Percentiles rank a stretch among this genome's conserved stretches.
Conservation (phyloP, 129 eudicot genomes). For the Deinandra increscens region DNA sequence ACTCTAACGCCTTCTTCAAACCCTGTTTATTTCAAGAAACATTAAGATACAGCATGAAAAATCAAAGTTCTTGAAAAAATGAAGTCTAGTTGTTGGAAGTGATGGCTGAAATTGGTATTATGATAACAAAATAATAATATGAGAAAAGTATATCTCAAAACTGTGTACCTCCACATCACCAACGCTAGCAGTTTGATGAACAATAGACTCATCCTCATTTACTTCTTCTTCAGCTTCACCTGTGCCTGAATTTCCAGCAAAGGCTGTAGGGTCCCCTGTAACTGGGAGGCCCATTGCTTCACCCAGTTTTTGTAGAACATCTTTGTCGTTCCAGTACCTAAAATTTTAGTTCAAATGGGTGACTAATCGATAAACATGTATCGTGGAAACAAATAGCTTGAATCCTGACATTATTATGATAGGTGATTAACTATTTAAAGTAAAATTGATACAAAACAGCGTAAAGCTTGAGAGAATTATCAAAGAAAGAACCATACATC, state of each 20-base stretch:
- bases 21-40: conserved; percentile 50
- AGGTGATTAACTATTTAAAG: no score
- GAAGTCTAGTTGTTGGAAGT: background rate
- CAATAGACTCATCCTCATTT: conserved; percentile 81
- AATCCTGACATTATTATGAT: no score
- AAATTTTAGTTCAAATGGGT: background rate
- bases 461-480: no score
- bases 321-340: conserved; percentile 85
- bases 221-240: conserved; percentile 69
- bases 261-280: conserved; percentile 55
- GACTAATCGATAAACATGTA: background rate
- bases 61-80: background rate
- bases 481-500: no score
- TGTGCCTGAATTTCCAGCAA: conserved; percentile 53
- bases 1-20: conserved; percentile 66
- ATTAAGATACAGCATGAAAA: background rate
- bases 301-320: conserved; percentile 71
- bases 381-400: no score
- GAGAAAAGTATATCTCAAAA: conserved; percentile 8
- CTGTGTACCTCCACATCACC: conserved; percentile 78
- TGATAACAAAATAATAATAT: background rate
- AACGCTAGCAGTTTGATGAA: conserved; percentile 85
- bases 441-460: no score
- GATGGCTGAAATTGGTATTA: background rate
- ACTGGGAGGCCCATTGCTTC: conserved; percentile 96